Base-by-base conservation (phyloP, 2,329 filamentous ascomycete genomes). In the Aspergillus caelatus region DNA sequence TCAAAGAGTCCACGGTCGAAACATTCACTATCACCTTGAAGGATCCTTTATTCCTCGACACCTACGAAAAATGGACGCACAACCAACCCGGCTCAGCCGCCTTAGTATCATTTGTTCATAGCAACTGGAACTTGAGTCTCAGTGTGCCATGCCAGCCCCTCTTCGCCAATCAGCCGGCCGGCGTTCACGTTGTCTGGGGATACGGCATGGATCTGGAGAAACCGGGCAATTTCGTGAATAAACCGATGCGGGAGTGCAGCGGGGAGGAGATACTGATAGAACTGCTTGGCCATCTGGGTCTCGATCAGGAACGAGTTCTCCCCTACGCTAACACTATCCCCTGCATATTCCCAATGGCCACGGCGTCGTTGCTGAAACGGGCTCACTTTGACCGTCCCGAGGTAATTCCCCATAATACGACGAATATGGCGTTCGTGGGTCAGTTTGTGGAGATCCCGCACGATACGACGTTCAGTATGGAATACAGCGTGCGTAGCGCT, bases 141-240 rank as follows among this genome's bases (percentile, higher is more conserved):
- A 77, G 76, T 2, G 69, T 81, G 61, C 78, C 78, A 32, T 74
- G 74, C 26, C 79, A 81, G 63, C 78, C 78, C n/a, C 74, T 81
- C 63, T 81, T 81, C 67, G 68, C 75, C 36, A 71, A 74, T 41
- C 79, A 81, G 63, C 70, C 71, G 1, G 55, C 60, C 53, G 66
- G 71, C 57, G 70, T 73, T 43, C 68, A 75, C 46, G 76, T 80
- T 21, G 69, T 80, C 57, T 79, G 78, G 75, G 76, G 78, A 11
- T 81, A 80, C 62, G 76, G 73, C 3, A 70, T 80, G 23, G 73
- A 76, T 39, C 75, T 76, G 1, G 69, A 72, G 2, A 62, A 67
- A 52, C 62, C 66, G 2, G 79, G 79, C 19, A 74, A 78, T 62
- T 79, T 71, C 61, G 70, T 79, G 46, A 70, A 76, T 58, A 81